Evolutionary conservation across 169 alveolate genomes (phyloP).

Genomic region (Perkinsus marinus): DNA sequence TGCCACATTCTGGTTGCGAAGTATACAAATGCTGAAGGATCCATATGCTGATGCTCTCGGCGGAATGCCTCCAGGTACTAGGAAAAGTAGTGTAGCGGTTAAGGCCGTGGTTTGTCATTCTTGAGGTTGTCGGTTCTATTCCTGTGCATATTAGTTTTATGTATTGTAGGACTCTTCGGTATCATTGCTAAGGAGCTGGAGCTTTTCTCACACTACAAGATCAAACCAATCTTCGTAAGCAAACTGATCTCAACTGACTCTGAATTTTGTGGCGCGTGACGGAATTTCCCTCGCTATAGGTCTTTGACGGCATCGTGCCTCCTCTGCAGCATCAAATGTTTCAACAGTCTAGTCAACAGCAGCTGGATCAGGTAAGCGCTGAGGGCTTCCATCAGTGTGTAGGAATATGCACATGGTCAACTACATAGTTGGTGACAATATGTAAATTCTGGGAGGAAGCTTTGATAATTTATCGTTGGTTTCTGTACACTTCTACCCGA

Average conservation of each 20-base stretch:
- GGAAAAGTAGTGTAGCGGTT: too few species aligned
- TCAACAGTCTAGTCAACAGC: background rate
- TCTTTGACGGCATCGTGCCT: background rate
- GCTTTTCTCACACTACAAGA: constrained; percentile 5
- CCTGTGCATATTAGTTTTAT: background rate
- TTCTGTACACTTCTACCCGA: too few species aligned
- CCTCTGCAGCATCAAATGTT: background rate
- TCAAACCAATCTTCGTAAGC: constrained; percentile 11
- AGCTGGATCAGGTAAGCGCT: background rate
- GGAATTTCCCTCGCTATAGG: background rate
- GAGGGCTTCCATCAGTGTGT: too few species aligned
- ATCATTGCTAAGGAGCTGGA: constrained; percentile 12
- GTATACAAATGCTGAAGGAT: constrained; percentile 9
- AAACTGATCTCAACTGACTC: too few species aligned
- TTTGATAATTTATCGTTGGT: too few species aligned
- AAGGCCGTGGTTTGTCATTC: too few species aligned
- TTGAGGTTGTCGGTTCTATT: background rate
- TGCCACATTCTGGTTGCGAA: constrained; percentile 16
- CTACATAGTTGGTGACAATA: too few species aligned
- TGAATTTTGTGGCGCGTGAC: background rate
- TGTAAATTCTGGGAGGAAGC: too few species aligned
- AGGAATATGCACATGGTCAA: too few species aligned
- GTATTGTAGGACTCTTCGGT: background rate
- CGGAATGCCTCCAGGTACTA: constrained; percentile 10
- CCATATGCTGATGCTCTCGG: constrained; percentile 13